Evolutionary conservation across 176 grass and related monocot species (phyloP).

Genomic region (Hordeum marinum): DNA sequence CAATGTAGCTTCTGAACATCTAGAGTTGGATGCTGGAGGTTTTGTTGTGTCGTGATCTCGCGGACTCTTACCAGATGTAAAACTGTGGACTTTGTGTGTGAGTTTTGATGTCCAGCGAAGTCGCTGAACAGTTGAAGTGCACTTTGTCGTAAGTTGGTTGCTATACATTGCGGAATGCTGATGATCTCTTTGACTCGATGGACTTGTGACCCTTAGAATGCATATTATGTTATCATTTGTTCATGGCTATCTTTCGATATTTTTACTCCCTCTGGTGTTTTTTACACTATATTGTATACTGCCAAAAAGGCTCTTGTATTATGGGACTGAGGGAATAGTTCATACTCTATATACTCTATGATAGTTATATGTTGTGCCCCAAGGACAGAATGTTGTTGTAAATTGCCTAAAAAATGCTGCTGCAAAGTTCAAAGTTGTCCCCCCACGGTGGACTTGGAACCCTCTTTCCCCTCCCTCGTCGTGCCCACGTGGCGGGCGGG

Average conservation of each 20-base stretch:
- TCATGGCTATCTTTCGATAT: background rate
- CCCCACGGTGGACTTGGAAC: too few species aligned
- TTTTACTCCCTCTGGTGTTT: too few species aligned
- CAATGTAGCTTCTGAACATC: background rate
- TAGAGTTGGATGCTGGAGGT: background rate
- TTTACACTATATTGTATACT: too few species aligned
- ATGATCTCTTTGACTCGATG: background rate
- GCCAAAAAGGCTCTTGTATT: too few species aligned
- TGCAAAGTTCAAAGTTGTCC: too few species aligned
- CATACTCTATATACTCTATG: too few species aligned
- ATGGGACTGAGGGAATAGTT: too few species aligned
- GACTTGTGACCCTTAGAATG: background rate
- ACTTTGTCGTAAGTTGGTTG: background rate
- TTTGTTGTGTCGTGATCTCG: background rate
- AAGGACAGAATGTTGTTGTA: too few species aligned
- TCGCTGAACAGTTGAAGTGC: background rate
- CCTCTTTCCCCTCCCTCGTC: too few species aligned
- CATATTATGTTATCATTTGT: background rate
- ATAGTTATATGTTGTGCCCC: too few species aligned
- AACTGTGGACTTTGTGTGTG: background rate
- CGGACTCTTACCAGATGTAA: background rate
- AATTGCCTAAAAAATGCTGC: too few species aligned
- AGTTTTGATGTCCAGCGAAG: background rate
- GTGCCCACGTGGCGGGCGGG: too few species aligned
- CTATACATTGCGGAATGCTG: background rate